These are phyloP conservation scores for Solidago caesia DNA, from an alignment of 129 eudicot genomes.

Conservation along the genomic window DNA sequence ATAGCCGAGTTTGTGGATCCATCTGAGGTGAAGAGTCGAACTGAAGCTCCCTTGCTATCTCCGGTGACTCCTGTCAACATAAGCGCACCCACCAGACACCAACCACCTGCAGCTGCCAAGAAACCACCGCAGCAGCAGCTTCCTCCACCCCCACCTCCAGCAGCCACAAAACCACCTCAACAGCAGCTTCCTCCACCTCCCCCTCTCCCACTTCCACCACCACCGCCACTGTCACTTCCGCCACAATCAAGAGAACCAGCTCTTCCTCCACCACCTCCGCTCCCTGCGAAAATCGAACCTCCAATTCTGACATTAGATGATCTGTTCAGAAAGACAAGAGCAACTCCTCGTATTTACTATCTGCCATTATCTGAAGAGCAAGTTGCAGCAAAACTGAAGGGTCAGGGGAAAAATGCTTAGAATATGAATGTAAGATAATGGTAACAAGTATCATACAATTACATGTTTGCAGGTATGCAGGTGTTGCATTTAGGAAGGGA, in stretches of 20 bases:
- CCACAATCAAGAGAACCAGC: slow-evolving; percentile 23
- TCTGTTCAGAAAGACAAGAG: slow-evolving; percentile 62
- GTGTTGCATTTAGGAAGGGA: slow-evolving; percentile 44
- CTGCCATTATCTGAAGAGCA: slow-evolving; percentile 58
- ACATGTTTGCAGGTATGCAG: slow-evolving; percentile 75
- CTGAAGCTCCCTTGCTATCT: slow-evolving; percentile 30
- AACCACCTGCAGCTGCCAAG: slow-evolving; percentile 34
- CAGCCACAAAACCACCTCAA: slow-evolving; percentile 33
- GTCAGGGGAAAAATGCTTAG: slow-evolving; percentile 50
- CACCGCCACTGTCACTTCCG: slow-evolving; percentile 38
- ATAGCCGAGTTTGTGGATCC: slow-evolving; percentile 67
- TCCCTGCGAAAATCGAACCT: slow-evolving; percentile 39
- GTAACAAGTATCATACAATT: slow-evolving; percentile 58
- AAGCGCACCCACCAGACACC: background rate
- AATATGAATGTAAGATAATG: slow-evolving; percentile 40
- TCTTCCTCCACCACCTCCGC: slow-evolving; percentile 44
- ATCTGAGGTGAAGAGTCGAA: slow-evolving; percentile 46
- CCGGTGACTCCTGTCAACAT: slow-evolving; percentile 22
- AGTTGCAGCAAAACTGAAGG: slow-evolving; percentile 48
- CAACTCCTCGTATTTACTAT: slow-evolving; percentile 68
- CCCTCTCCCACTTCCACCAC: slow-evolving; percentile 35
- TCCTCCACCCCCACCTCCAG: slow-evolving; percentile 25
- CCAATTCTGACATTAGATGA: slow-evolving; percentile 65
- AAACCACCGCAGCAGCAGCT: slow-evolving; percentile 29
- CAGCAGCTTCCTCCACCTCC: slow-evolving; percentile 31